Base-by-base conservation (phyloP, 169 alveolate genomes). In the Plasmodium inui region DNA sequence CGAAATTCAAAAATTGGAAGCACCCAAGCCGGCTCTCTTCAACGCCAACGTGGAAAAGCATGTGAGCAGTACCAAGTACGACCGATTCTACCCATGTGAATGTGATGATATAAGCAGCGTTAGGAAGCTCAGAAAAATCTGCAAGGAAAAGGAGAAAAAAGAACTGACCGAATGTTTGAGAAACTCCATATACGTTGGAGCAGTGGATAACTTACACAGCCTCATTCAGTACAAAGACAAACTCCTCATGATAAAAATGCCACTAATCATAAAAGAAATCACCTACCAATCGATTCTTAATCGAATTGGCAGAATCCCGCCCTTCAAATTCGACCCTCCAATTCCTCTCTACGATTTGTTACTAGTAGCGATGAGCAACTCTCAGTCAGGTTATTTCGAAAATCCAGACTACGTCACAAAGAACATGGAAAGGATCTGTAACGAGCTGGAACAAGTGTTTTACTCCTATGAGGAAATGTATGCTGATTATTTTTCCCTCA, bases 161-260 rank as follows among this genome's bases (percentile, higher is more conserved):
- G 93, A 91, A 44, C 83, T 96, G 57, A 96, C 97, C 2, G 94
- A 94, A 22, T 83, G 91, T 73, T 78, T 96, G 30, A 82, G 89
- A 72, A 93, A 96, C 28, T 97, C 97, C 4, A 92, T 83, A 41
- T 91, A 86, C 88, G 98, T 97, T 12, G 98, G 98, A 7, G 86
- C 95, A 12, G 95, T 92, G 10, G 98, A 97, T 79, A 86, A 55
- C 61, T 85, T 92, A 39, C 91, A 93, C 79, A 85, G 96, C 57
- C 44, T 97, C 46, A 91, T 97, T 50, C 98, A 97, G 80, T 96
- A 96, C 91, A 88, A 95, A 6, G 95, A 84, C 46, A 82, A 79
- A 50, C 85, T 96, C n/a, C 82, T 83, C 50, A 85, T 96, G 96
- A 92, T 96, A 39, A 95, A 96, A 92, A 95, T 96, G 70, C 95